phyloP scores from a whole-genome alignment of 768 basidiomycete species.

The Lactarius indigo region DNA sequence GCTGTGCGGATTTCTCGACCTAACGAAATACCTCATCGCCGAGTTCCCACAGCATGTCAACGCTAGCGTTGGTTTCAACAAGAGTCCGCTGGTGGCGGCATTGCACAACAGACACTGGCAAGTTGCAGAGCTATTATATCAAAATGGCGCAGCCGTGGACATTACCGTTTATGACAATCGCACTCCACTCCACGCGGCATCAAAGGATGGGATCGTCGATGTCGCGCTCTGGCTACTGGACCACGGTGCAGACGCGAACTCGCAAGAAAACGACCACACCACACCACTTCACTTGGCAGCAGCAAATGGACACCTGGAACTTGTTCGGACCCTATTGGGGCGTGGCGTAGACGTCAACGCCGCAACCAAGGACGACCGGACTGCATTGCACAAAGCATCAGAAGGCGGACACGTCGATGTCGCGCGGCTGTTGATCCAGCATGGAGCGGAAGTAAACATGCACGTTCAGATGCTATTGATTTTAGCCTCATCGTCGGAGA shows the following conservation, averaged over 20 bases:
- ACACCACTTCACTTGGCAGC: neutral
- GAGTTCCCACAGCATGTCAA: neutral
- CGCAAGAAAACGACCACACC: neutral
- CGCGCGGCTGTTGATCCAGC: neutral
- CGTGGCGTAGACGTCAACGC: neutral
- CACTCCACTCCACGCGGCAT: neutral
- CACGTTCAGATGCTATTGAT: neutral
- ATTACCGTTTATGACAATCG: neutral
- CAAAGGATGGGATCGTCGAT: neutral
- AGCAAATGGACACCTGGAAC: neutral
- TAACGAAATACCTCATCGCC: neutral
- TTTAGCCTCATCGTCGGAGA: neutral
- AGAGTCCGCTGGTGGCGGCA: neutral
- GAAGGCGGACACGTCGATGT: neutral
- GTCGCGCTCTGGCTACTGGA: neutral
- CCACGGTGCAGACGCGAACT: neutral
- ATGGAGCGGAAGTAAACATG: neutral
- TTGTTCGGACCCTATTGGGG: neutral
- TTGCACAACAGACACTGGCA: neutral
- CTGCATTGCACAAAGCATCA: neutral
- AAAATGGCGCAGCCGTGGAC: neutral
- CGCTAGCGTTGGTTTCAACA: neutral
- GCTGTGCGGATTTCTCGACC: neutral
- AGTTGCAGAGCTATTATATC: neutral
- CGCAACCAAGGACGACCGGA: no score